A percentile compares a stretch with the other conserved stretches of the same genome.
Conservation (phyloP, 139 green algal species). For the Zygnema cylindricum region DNA sequence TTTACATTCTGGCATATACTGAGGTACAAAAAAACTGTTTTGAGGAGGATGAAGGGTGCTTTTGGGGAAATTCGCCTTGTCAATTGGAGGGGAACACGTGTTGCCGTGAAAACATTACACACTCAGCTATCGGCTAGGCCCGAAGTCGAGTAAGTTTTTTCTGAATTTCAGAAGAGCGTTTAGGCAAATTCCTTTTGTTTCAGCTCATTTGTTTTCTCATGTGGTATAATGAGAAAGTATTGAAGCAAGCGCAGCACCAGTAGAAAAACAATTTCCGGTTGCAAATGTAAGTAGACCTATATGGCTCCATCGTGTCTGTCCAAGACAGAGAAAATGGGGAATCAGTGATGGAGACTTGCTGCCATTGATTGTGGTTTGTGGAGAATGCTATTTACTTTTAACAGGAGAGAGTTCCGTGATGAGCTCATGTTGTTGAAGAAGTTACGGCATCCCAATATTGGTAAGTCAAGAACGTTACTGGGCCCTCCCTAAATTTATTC, state of each 20-base stretch:
- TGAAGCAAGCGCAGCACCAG: neutral
- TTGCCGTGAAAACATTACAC: constrained; percentile 66
- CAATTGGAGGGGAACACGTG: constrained; percentile 64
- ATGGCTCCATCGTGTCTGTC: neutral
- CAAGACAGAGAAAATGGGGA: neutral
- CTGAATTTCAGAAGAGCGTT: too few relatives aligned
- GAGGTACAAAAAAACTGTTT: too few relatives aligned
- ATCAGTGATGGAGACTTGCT: neutral
- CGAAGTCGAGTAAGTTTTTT: constrained; percentile 47
- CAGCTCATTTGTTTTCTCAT: neutral
- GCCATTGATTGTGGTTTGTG: neutral
- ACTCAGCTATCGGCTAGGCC: constrained; percentile 33
- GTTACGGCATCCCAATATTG: constrained; percentile 68
- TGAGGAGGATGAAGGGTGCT: constrained; percentile 52
- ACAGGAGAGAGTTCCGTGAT: constrained; percentile 62
- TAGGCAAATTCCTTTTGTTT: neutral
- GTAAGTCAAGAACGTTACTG: too few relatives aligned
- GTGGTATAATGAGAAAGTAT: too few relatives aligned
- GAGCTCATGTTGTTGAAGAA: constrained; percentile 68
- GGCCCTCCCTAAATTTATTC: too few relatives aligned
- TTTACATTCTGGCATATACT: neutral
- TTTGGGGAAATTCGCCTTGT: constrained; percentile 65
- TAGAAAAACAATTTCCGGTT: neutral
- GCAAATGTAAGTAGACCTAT: neutral
- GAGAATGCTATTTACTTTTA: neutral